Base-by-base conservation (phyloP, 176 grass and related monocot species). In the Metroxylon sagu region DNA sequence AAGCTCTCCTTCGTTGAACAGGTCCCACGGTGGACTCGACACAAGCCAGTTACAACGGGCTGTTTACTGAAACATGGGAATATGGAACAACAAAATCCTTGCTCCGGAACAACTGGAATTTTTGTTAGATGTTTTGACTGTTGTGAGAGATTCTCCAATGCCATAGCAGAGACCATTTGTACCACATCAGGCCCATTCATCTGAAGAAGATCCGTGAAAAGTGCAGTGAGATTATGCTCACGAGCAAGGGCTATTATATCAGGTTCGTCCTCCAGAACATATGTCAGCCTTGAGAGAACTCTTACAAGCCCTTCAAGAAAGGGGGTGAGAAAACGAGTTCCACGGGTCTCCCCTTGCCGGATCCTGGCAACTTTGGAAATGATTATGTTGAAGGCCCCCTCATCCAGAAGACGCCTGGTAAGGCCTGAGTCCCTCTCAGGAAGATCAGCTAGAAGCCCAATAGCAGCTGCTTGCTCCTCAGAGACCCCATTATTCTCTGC, bases 141-240 rank as follows among this genome's bases (percentile, higher is more conserved):
- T 25, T 55, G 64, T 4, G 88, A 93, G 18, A 93, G 77, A 72
- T 93, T 87, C 49, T 71, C 59, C 58, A 93, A 71, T 78, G 83
- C 76, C 64, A 71, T 71, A 58, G 89, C 89, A 57, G 89, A 84
- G 12, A 74, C 50, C 58, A 74, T 60, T 62, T 81, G 76, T 54
- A 87, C 80, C 59, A 71, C 70, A 0, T 87, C 80, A 43, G 66
- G 51, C 6, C 83, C 83, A 81, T 81, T 87, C 49, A 79, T 54
- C 53, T 83, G 80, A 72, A 87, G 83, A 50, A 93, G 68, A 57
- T 79, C 78, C 3, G 89, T 81, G 35, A 84, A 93, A 62, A 84
- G 54, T 60, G 58, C 27, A 53, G 80, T 54, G 50, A 93, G 80
- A 55, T 87, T 87, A 48, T 84, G 77, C 49, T 86, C 80, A 29